These are phyloP conservation scores for Davidsoniella virescens DNA, from an alignment of 2,329 filamentous ascomycete genomes.

Conservation along the genomic window DNA sequence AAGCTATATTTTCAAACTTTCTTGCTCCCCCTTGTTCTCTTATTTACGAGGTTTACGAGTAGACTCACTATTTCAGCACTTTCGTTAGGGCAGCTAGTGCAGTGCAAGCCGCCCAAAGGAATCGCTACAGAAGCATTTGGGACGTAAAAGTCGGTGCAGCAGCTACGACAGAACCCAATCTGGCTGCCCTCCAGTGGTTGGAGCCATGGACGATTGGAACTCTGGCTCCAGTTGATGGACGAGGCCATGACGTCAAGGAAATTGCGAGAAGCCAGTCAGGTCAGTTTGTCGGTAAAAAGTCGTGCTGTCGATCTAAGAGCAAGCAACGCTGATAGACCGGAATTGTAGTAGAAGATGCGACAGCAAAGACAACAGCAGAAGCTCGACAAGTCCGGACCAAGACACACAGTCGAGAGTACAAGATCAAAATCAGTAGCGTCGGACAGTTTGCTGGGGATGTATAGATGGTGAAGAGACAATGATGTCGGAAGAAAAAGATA, in stretches of 20 bases:
- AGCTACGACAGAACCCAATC: conserved; percentile 65
- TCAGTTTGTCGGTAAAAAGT: too few relatives aligned
- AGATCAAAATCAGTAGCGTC: not conserved
- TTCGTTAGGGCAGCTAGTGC: conserved; percentile 62
- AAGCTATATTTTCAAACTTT: too few relatives aligned
- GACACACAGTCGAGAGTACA: not conserved
- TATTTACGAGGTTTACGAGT: too few relatives aligned
- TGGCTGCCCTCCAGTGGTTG: not conserved
- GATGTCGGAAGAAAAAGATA: too few relatives aligned
- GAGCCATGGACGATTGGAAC: not conserved
- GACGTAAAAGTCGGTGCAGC: conserved; percentile 62
- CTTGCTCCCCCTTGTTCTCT: too few relatives aligned
- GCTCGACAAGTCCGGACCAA: not conserved
- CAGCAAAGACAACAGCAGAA: not conserved
- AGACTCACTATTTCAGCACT: conserved; percentile 69
- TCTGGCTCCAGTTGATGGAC: too few relatives aligned
- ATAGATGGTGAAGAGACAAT: too few relatives aligned
- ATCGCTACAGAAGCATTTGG: conserved; percentile 35
- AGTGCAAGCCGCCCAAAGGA: conserved; percentile 35
- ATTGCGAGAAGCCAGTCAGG: too few relatives aligned
- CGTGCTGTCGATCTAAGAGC: too few relatives aligned
- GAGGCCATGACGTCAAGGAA: conserved; percentile 3
- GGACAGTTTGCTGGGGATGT: not conserved
- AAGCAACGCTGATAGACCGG: too few relatives aligned
- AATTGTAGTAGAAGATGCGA: too few relatives aligned